phyloP scores from a whole-genome alignment of 2,329 filamentous ascomycete genomes.

The Cladobotryum mycophilum region DNA sequence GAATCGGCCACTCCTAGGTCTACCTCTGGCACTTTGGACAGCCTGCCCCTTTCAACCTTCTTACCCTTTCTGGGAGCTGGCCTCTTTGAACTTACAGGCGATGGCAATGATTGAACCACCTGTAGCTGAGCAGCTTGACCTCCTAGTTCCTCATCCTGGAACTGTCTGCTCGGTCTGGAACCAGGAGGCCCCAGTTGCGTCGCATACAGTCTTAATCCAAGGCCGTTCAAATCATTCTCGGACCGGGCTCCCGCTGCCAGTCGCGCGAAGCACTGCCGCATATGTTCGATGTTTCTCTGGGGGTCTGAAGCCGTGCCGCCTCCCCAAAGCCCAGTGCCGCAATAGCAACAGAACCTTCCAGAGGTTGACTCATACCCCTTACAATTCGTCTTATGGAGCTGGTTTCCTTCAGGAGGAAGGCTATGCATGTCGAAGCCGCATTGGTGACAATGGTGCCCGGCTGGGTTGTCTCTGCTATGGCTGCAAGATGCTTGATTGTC shows the following conservation, averaged over 20 bases:
- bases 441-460: slow-evolving; percentile 1
- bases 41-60: too few relatives aligned
- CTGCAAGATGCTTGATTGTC: background rate
- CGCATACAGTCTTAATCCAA: too few relatives aligned
- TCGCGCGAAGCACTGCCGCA: slow-evolving; percentile 1
- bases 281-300: slow-evolving; percentile 7
- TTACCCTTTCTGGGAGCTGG: too few relatives aligned
- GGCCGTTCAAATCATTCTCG: background rate
- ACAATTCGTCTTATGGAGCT: background rate
- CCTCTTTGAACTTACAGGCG: too few relatives aligned
- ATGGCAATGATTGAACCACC: too few relatives aligned
- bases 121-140: too few relatives aligned
- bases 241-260: background rate
- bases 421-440: slow-evolving; percentile 5
- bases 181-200: too few relatives aligned
- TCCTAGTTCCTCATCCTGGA: too few relatives aligned
- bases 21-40: too few relatives aligned
- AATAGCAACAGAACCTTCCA: slow-evolving; percentile 9
- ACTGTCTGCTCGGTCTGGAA: too few relatives aligned
- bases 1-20: too few relatives aligned
- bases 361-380: background rate
- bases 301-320: background rate
- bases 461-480: background rate
- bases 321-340: slow-evolving; percentile 3
- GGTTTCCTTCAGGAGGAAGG: background rate